Percentiles rank a stretch among this genome's conserved stretches.
Conservation (phyloP, 2,329 filamentous ascomycete species). For the Ascochyta clinopodiicola region DNA sequence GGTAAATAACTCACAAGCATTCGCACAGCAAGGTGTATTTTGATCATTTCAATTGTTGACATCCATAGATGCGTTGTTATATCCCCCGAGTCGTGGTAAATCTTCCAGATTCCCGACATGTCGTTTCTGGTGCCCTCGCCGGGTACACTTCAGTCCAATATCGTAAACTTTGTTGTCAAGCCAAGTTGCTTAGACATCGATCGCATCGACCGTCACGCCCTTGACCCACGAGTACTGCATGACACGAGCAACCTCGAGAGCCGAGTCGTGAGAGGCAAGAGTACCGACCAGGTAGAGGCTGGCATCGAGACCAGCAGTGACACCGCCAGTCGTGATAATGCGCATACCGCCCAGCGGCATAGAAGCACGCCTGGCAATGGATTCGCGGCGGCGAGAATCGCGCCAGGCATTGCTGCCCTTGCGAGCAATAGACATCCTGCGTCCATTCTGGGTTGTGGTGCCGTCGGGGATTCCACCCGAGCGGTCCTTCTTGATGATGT, state of each 20-base stretch:
- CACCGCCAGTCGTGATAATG: constrained; percentile 80
- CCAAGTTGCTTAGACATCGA: constrained; percentile 70
- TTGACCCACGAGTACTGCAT: constrained; percentile 88
- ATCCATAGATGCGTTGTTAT: constrained; percentile 34
- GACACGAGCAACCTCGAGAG: constrained; percentile 74
- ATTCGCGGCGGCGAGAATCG: constrained; percentile 79
- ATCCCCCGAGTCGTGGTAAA: constrained; percentile 38
- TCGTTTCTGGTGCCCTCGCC: constrained; percentile 25
- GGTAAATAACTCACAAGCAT: constrained; percentile 6
- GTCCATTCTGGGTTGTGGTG: constrained; percentile 44
- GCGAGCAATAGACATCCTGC: constrained; percentile 58
- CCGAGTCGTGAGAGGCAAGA: constrained; percentile 77
- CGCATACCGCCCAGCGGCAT: constrained; percentile 73
- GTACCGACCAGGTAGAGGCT: constrained; percentile 84
- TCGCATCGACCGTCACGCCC: constrained; percentile 82
- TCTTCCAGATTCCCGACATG: constrained; percentile 36
- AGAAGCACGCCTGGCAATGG: constrained; percentile 76
- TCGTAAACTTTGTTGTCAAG: constrained; percentile 35
- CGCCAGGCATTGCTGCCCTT: constrained; percentile 87
- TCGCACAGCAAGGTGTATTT: neutral
- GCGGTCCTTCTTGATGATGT: constrained; percentile 71
- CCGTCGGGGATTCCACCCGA: constrained; percentile 62
- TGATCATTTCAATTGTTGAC: constrained; percentile 18
- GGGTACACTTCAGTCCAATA: constrained; percentile 28
- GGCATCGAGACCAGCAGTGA: constrained; percentile 82